Evolutionary conservation across 768 basidiomycete species (phyloP).

Genomic region (Pleurotus citrinopileatus): DNA sequence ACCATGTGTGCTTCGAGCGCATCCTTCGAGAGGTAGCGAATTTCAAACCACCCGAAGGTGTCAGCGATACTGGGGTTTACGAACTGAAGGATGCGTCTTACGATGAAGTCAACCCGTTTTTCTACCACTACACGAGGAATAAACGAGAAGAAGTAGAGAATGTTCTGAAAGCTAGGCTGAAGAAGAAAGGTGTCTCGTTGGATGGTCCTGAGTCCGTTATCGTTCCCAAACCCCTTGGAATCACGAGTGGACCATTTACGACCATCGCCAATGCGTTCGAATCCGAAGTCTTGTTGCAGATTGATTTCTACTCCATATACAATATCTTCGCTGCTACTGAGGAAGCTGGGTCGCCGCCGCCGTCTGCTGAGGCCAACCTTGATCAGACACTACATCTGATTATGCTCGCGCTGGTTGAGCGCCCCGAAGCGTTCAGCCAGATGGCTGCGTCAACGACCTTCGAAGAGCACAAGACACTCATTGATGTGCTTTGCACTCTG

Average conservation of each 20-base stretch:
- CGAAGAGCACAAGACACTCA: slow-evolving; percentile 56
- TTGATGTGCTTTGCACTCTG: slow-evolving; percentile 72
- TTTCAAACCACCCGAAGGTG: slow-evolving; percentile 78
- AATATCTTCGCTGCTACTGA: slow-evolving; percentile 72
- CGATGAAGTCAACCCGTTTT: slow-evolving; percentile 92
- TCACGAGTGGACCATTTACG: slow-evolving; percentile 67
- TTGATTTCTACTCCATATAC: slow-evolving; percentile 80
- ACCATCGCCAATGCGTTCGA: slow-evolving; percentile 62
- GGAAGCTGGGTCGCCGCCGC: slow-evolving; percentile 53
- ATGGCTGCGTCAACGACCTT: slow-evolving; percentile 55
- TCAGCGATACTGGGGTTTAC: slow-evolving; percentile 81
- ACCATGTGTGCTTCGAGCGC: slow-evolving; percentile 78
- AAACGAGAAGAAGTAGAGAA: slow-evolving; percentile 89
- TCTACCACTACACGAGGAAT: slow-evolving; percentile 93
- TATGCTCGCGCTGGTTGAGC: slow-evolving; percentile 82
- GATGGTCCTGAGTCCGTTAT: slow-evolving; percentile 58
- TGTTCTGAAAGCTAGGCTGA: slow-evolving; percentile 62
- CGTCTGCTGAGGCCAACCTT: slow-evolving; percentile 85
- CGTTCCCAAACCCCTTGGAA: slow-evolving; percentile 67
- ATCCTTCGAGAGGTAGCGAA: slow-evolving; percentile 76
- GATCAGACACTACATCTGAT: slow-evolving; percentile 86
- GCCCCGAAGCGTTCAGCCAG: slow-evolving; percentile 56
- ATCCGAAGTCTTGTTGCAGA: slow-evolving; percentile 69
- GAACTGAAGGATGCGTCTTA: slow-evolving; percentile 80
- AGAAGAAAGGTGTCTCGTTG: slow-evolving; percentile 53